Evolutionary conservation across 2,329 filamentous ascomycete genomes (phyloP), one percentile per base, ranked within the genome.

Genomic region (Cladophialophora psammophila): DNA sequence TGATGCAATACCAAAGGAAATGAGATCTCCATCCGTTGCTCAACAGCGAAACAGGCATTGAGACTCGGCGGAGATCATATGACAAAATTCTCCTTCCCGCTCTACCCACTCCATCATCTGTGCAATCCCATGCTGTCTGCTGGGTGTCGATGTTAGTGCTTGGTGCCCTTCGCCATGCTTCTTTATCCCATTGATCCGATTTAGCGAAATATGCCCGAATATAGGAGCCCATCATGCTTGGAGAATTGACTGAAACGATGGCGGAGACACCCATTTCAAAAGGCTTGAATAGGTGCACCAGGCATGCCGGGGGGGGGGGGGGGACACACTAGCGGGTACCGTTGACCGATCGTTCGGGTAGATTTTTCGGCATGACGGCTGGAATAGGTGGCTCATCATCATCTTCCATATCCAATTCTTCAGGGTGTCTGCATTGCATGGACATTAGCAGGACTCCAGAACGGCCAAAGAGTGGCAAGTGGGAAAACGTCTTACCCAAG

Each of bases 401-500:
- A 50, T 81, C 84, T 71, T 85, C 77, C n/a, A 87, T 87, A 57
- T 88, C 87, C 55, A 90, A 74, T 3, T 87, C 83, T 75, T 91
- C 89, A 3, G 90, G 88, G 75, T 92, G 90, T 13, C 78, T 81
- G 48, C 42, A 40, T 32, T 81, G 32, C 36, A 52, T 32, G 4
- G 31, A 60, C 13, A 31, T 60, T 40, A 65, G 63, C 42, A 34
- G 5, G 6, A 31, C 2, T 12, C 38, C 1, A n/a, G 38, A 10
- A 50, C 18, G 26, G 26, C 8, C 10, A 34, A 35, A 20, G 40
- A 10, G 66, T 40, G 59, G 50, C 56, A 42, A 31, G 50, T 54
- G 31, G 59, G 20, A 36, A 18, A 42, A 42, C 45, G 20, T 80
- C 84, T 72, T 79, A 90, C 88, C 93, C 94, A 71, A 99, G 86